Conservation (phyloP, 1,284 basidiomycete species). For the Apiotrichum akiyoshidainum region DNA sequence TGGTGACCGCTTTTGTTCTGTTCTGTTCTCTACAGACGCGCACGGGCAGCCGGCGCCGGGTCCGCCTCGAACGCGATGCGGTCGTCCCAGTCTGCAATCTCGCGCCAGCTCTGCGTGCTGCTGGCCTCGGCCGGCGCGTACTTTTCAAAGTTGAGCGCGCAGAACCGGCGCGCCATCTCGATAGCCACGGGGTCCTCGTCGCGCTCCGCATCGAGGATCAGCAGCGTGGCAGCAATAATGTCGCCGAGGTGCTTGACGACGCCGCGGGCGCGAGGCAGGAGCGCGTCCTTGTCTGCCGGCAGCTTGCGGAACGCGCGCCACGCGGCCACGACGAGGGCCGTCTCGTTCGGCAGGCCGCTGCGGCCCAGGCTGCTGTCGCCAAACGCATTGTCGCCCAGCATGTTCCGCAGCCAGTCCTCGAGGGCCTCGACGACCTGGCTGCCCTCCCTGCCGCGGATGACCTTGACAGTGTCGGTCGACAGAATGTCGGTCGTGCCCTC, state of each 20-base stretch:
- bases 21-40: too few species aligned
- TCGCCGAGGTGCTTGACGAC: slow-evolving; percentile 14
- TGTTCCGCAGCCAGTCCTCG: slow-evolving; percentile 10
- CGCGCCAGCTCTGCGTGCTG: slow-evolving; percentile 2
- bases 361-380: not conserved
- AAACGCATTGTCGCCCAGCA: not conserved
- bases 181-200: slow-evolving; percentile 14
- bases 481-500: slow-evolving; percentile 59
- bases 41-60: not conserved
- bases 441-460: slow-evolving; percentile 12
- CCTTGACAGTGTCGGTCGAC: slow-evolving; percentile 22
- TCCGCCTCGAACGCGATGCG: slow-evolving; percentile 19
- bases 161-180: slow-evolving; percentile 15
- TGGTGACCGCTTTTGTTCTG: too few species aligned
- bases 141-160: not conserved
- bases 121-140: not conserved
- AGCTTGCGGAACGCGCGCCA: not conserved
- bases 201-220: slow-evolving; percentile 16
- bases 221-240: slow-evolving; percentile 14
- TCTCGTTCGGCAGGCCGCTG: not conserved
- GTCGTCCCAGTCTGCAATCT: slow-evolving; percentile 14
- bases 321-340: not conserved
- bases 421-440: slow-evolving; percentile 1
- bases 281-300: slow-evolving; percentile 6
- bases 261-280: slow-evolving; percentile 13